Percentiles rank a stretch among this genome's conserved stretches.
These are phyloP conservation scores for Alternaria ethzedia DNA, from an alignment of 2,329 filamentous ascomycete genomes.

Conservation along the genomic window DNA sequence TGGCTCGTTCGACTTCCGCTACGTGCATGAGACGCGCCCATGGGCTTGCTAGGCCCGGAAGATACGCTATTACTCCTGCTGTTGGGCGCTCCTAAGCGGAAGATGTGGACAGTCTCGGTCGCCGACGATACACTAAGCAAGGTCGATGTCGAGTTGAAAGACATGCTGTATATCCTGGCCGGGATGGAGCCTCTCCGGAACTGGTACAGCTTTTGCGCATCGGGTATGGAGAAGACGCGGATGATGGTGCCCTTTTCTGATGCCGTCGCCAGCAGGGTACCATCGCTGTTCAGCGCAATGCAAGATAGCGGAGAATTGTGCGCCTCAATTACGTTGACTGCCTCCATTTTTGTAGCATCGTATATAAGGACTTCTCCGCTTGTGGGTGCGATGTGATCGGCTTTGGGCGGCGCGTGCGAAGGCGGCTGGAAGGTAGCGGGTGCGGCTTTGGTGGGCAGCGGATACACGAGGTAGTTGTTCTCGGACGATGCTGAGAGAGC, in stretches of 20 bases:
- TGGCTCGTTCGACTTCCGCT: conserved; percentile 53
- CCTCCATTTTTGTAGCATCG: conserved; percentile 86
- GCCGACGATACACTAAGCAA: conserved; percentile 94
- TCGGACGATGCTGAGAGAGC: conserved; percentile 93
- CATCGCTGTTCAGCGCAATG: conserved; percentile 90
- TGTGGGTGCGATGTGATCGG: conserved; percentile 78
- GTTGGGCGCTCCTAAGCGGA: conserved; percentile 67
- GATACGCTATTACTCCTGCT: conserved; percentile 45
- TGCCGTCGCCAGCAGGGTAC: conserved; percentile 88
- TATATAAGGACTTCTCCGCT: conserved; percentile 93
- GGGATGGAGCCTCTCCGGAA: conserved; percentile 96
- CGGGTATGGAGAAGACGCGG: conserved; percentile 89
- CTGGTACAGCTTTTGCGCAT: conserved; percentile 91
- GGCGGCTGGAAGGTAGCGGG: conserved; percentile 64
- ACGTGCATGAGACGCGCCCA: conserved; percentile 45
- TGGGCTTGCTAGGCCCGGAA: conserved; percentile 28
- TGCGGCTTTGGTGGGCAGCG: conserved; percentile 72
- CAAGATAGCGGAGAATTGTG: conserved; percentile 90
- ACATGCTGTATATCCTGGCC: conserved; percentile 97
- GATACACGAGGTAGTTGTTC: conserved; percentile 94
- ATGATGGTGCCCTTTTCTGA: conserved; percentile 99
- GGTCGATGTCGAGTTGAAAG: conserved; percentile 93
- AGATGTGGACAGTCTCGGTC: conserved; percentile 96
- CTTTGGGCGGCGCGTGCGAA: conserved; percentile 81
- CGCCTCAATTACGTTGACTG: conserved; percentile 93